These are phyloP conservation scores for Inonotus hispidus DNA, from an alignment of 1,284 basidiomycete genomes.

Conservation along the genomic window DNA sequence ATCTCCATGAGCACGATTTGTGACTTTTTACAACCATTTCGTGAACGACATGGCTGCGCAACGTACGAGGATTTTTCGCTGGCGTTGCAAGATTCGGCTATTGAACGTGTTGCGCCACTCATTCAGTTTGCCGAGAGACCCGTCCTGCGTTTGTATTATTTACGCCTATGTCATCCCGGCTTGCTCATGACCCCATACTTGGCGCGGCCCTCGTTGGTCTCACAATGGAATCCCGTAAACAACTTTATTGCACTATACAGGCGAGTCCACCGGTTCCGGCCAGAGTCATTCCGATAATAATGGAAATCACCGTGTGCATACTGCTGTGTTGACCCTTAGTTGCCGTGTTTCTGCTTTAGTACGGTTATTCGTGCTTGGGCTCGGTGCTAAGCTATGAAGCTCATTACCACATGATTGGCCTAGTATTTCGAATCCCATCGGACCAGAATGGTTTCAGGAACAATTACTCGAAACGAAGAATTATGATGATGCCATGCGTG, in stretches of 20 bases:
- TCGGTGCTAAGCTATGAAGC: not conserved
- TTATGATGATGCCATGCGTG: conserved; percentile 5
- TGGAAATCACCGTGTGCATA: not conserved
- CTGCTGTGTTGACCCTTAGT: not conserved
- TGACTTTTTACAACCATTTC: not conserved
- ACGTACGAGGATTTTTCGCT: not conserved
- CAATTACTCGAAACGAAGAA: not conserved
- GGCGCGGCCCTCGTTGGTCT: not conserved
- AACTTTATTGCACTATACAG: not conserved
- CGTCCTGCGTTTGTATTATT: not conserved
- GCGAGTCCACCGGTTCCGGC: not conserved
- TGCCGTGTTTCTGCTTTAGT: not conserved
- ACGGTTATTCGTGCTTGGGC: not conserved
- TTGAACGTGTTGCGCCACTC: not conserved
- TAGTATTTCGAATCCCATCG: not conserved
- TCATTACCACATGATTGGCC: not conserved
- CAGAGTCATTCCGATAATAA: not conserved
- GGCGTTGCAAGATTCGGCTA: not conserved
- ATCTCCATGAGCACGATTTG: not conserved
- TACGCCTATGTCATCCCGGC: not conserved
- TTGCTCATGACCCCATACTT: conserved; percentile 1
- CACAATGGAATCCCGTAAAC: not conserved
- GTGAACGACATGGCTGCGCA: not conserved
- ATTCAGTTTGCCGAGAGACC: not conserved
- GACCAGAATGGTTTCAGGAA: conserved; percentile 10